Evolutionary conservation across 768 basidiomycete species (phyloP).

Genomic region (Omphalotus guepiniiformis): DNA sequence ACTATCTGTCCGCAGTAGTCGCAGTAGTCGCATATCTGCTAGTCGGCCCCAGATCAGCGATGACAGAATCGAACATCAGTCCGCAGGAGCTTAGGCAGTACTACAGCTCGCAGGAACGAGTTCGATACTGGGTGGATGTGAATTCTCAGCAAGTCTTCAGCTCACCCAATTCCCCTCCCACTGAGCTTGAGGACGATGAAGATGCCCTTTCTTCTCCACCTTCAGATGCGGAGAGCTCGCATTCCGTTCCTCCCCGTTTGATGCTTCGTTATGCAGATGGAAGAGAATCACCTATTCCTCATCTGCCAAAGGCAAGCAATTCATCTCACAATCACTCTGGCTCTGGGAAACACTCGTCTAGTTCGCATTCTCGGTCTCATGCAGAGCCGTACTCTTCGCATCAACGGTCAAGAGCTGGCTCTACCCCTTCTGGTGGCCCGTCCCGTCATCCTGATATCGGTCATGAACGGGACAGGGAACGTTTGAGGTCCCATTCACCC

Average conservation of each 20-base stretch:
- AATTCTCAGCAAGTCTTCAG: constrained; percentile 38
- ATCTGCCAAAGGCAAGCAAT: constrained; percentile 27
- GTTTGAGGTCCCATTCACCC: constrained; percentile 32
- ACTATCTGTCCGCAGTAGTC: constrained; percentile 9
- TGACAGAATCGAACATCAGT: constrained; percentile 64
- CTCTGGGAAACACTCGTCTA: constrained; percentile 19
- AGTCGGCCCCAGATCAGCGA: constrained; percentile 24
- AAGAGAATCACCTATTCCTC: constrained; percentile 60
- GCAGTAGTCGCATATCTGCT: constrained; percentile 6
- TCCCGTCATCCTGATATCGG: constrained; percentile 22
- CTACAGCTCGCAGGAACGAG: constrained; percentile 57
- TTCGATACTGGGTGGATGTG: constrained; percentile 58
- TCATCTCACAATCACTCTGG: constrained; percentile 16
- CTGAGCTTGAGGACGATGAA: constrained; percentile 39
- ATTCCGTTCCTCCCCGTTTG: constrained; percentile 67
- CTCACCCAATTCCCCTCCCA: constrained; percentile 59
- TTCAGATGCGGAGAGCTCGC: constrained; percentile 46
- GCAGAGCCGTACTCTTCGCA: constrained; percentile 27
- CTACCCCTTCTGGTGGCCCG: constrained; percentile 27
- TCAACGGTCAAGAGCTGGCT: constrained; percentile 36
- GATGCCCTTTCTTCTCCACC: constrained; percentile 35
- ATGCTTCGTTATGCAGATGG: constrained; percentile 65
- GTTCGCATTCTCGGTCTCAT: constrained; percentile 24
- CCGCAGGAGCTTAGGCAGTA: constrained; percentile 56
- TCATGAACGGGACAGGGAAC: constrained; percentile 23